phyloP scores from a whole-genome alignment of 768 basidiomycete species.

The Boletus subparvulus region DNA sequence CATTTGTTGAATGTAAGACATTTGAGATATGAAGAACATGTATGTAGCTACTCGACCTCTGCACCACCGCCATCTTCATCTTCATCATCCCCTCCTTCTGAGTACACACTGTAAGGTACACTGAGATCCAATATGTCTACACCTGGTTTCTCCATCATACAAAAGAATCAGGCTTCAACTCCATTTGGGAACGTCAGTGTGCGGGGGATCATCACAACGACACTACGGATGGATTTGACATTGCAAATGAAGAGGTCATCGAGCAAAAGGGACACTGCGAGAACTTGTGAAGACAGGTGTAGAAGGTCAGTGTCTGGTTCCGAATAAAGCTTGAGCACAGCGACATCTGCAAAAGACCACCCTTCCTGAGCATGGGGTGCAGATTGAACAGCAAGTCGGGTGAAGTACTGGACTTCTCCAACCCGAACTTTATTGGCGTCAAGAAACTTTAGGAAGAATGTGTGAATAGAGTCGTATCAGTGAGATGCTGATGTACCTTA shows the following conservation, averaged over 20 bases:
- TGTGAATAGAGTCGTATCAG: background rate
- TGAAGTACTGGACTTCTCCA: constrained; percentile 25
- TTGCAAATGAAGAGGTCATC: constrained; percentile 17
- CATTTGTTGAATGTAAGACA: no score
- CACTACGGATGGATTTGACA: constrained; percentile 15
- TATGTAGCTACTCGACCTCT: no score
- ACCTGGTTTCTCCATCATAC: constrained; percentile 31
- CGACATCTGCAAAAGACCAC: background rate
- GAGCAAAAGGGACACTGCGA: constrained; percentile 16
- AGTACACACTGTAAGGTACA: background rate
- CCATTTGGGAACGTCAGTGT: background rate
- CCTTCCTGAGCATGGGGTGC: background rate
- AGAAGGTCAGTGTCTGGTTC: background rate
- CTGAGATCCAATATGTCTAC: constrained; percentile 15
- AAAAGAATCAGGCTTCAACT: constrained; percentile 14
- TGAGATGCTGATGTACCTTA: constrained; percentile 8
- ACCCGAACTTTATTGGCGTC: background rate
- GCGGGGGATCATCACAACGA: constrained; percentile 29
- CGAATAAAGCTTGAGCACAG: constrained; percentile 13
- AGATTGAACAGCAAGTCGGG: background rate
- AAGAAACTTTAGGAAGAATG: background rate
- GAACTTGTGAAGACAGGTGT: constrained; percentile 5
- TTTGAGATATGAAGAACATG: no score
- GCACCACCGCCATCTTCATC: no score
- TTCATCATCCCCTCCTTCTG: background rate